These are phyloP conservation scores for Dimargaris xerosporica DNA, from an alignment of 192 early-diverging fungal genomes.

Conservation along the genomic window DNA sequence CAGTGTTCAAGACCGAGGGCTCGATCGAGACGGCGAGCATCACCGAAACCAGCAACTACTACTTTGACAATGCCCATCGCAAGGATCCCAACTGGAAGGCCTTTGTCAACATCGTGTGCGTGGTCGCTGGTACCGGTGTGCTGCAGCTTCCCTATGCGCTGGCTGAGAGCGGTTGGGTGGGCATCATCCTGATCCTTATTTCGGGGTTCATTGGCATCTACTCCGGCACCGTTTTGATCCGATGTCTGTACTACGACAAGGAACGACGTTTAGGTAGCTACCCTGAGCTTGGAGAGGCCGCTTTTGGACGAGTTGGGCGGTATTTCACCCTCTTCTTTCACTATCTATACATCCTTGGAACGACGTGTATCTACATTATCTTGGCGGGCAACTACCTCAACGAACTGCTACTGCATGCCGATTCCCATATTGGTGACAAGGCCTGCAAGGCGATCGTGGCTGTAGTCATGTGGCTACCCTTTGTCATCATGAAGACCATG, in stretches of 20 bases:
- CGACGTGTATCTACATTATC: conserved; percentile 53
- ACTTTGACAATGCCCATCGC: conserved; percentile 17
- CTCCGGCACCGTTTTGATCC: conserved; percentile 53
- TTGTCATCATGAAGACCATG: conserved; percentile 56
- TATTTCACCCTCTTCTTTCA: conserved; percentile 45
- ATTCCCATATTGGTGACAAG: conserved; percentile 23
- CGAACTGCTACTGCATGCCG: conserved; percentile 32
- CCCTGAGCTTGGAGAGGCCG: conserved; percentile 50
- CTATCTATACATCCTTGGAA: conserved; percentile 49
- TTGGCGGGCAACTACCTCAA: conserved; percentile 56
- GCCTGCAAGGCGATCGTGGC: conserved; percentile 51
- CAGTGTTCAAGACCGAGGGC: not conserved
- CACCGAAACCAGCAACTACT: not conserved
- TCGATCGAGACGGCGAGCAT: not conserved
- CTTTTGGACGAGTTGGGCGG: conserved; percentile 51
- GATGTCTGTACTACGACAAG: conserved; percentile 55
- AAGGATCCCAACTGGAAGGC: conserved; percentile 35
- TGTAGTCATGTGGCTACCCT: conserved; percentile 45
- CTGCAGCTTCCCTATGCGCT: conserved; percentile 74
- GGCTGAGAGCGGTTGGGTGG: conserved; percentile 59
- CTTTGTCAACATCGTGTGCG: conserved; percentile 47
- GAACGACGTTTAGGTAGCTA: conserved; percentile 39
- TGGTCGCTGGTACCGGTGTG: conserved; percentile 65
- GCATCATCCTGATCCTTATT: conserved; percentile 47
- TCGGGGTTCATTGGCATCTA: conserved; percentile 55